A percentile compares a stretch with the other conserved stretches of the same genome.
Conservation (phyloP, 176 grass and related monocot species). For the Cenchrus fungigraminus region DNA sequence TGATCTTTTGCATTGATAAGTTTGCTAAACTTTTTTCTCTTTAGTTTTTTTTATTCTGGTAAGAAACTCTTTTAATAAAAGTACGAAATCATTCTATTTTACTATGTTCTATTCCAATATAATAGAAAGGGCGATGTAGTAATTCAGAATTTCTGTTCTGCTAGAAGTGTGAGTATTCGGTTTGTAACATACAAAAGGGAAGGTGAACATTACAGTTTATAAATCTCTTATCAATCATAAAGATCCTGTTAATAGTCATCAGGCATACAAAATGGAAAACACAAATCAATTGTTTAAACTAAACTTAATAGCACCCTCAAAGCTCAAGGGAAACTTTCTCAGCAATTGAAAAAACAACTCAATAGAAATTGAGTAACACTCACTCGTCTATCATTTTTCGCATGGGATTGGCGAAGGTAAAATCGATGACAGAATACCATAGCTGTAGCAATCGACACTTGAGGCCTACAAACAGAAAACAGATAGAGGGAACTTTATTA, state of each 20-base stretch:
- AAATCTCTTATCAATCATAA: background rate
- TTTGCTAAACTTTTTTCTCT: too few species aligned
- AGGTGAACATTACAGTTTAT: background rate
- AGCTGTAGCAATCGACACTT: constrained; percentile 89
- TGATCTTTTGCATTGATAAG: too few species aligned
- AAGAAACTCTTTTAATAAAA: too few species aligned
- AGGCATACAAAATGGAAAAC: constrained; percentile 25
- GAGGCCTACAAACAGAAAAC: constrained; percentile 55
- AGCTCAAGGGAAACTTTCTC: background rate
- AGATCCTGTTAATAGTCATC: background rate
- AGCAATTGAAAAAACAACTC: constrained; percentile 5
- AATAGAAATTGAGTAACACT: constrained; percentile 40
- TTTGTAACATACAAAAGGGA: background rate
- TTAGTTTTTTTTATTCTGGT: too few species aligned
- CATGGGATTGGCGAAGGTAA: constrained; percentile 91
- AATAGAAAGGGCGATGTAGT: too few species aligned
- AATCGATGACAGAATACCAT: constrained; percentile 97
- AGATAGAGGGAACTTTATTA: background rate
- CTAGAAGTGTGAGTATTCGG: background rate
- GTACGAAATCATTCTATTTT: too few species aligned
- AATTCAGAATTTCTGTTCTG: too few species aligned
- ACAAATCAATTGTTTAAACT: background rate
- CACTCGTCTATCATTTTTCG: constrained; percentile 95
- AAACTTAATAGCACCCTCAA: constrained; percentile 30
- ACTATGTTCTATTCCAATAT: too few species aligned